Evolutionary conservation across 179 eudicot species (phyloP).

Genomic region (Spinacia oleracea): DNA sequence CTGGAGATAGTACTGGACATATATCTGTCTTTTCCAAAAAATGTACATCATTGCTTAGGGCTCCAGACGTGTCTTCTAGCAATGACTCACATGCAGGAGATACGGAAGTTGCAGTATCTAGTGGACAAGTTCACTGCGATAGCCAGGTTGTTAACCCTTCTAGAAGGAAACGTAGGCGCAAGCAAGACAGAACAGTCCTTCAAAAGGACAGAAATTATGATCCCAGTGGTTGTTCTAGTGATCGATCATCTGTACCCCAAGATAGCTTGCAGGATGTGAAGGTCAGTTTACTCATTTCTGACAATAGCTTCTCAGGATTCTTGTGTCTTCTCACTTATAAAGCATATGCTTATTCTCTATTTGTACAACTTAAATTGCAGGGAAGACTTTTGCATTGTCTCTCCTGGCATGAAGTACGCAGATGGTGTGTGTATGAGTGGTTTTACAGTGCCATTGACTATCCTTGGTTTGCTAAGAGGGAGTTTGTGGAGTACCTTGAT

Average conservation of each 20-base stretch:
- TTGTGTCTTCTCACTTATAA: neutral
- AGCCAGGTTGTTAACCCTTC: conserved; percentile 42
- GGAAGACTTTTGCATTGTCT: conserved; percentile 58
- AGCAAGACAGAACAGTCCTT: conserved; percentile 42
- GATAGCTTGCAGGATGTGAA: conserved; percentile 37
- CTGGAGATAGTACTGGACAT: conserved; percentile 29
- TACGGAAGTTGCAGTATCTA: conserved; percentile 58
- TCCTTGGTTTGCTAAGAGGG: conserved; percentile 99
- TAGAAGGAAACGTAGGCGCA: conserved; percentile 61
- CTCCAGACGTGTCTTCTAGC: conserved; percentile 35
- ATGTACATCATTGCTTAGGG: conserved; percentile 29
- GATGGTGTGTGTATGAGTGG: conserved; percentile 93
- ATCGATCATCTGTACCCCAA: conserved; percentile 22
- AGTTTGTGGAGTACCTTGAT: conserved; percentile 87
- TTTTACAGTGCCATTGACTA: conserved; percentile 97
- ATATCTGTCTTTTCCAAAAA: conserved; percentile 20
- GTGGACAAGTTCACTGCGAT: conserved; percentile 38
- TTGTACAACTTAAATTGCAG: conserved; percentile 40
- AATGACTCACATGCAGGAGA: conserved; percentile 42
- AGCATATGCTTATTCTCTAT: neutral
- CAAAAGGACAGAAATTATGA: conserved; percentile 23
- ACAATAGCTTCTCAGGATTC: neutral
- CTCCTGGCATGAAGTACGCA: conserved; percentile 49
- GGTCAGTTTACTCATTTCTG: conserved; percentile 34
- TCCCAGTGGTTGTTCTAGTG: conserved; percentile 25